Base-by-base conservation (phyloP, 345 rosid genomes). In the Citrus australasica region DNA sequence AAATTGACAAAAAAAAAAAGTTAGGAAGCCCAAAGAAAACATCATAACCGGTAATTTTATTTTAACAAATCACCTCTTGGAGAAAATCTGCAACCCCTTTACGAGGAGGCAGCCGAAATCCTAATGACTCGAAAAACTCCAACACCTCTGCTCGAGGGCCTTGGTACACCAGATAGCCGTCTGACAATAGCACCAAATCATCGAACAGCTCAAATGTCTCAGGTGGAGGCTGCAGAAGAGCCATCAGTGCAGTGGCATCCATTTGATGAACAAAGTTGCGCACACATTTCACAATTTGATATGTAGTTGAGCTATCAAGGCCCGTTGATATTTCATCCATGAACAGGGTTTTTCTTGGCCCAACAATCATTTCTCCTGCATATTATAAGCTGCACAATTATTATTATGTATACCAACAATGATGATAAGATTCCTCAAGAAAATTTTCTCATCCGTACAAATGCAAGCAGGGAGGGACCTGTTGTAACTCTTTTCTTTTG, bases 141-240 rank as follows among this genome's bases (percentile, higher is more conserved):
- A 93, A 68, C 25, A 89, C 97, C 27, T 92, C 89, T 73, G 81
- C 84, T 46, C 94, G 87, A 80, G 96, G 97, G 51, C 99, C 99
- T 74, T 93, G 85, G 77, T 95, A 95, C 42, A 92, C 94, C 81
- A 95, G 76, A 78, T 90, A 83, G 46, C 98, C 99, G 72, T 95
- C 99, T 53, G 99, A 90, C 73, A 95, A 81, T 33, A 95, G 85
- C 38, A 95, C 61, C 51, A 95, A 72, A 81, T 95, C 99, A 81
- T 93, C 99, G 83, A 95, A 92, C 67, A 95, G 83, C 60, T 92
- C 97, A 88, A 89, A 95, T 65, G 99, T 95, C 88, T 93, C 99
- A 4, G 99, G 99, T 32, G 98, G 93, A 71, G 99, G 98, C 87
- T 95, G 99, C 80, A 95, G 93, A 86, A 95, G 94, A 78, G 96